Conservation (phyloP, 805 yeast genomes). For the Metschnikowia chrysomelidarum region DNA sequence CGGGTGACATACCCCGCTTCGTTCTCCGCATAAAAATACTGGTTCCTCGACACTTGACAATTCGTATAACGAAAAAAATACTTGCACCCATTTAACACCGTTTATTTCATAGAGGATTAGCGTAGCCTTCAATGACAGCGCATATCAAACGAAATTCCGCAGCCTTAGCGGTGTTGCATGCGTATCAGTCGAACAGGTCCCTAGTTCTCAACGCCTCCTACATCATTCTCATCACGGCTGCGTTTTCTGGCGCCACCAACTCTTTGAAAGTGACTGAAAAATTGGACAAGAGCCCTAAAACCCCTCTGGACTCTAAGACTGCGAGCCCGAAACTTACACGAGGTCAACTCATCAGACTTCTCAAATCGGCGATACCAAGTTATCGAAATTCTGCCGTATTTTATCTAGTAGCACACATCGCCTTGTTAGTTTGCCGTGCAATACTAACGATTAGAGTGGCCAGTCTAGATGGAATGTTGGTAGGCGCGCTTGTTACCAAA, state of each 20-base stretch:
- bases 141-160: constrained; percentile 15
- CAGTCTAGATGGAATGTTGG: constrained; percentile 78
- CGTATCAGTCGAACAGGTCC: constrained; percentile 40
- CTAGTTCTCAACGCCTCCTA: constrained; percentile 41
- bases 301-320: constrained; percentile 10
- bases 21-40: too few species aligned
- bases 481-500: constrained; percentile 75
- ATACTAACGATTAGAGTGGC: constrained; percentile 79
- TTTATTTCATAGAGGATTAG: too few species aligned
- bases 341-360: constrained; percentile 30
- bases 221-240: constrained; percentile 40
- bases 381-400: constrained; percentile 27
- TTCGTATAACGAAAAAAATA: too few species aligned
- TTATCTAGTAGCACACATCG: constrained; percentile 51
- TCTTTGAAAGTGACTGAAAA: constrained; percentile 17
- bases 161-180: constrained; percentile 29
- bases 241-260: constrained; percentile 42
- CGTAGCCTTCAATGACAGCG: constrained; percentile 8
- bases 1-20: too few species aligned
- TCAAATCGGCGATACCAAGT: constrained; percentile 36
- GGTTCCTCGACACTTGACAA: too few species aligned
- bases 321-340: constrained; percentile 28
- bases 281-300: constrained; percentile 9
- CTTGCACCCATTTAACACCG: too few species aligned
- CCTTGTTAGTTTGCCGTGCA: constrained; percentile 64